Conservation (phyloP, 257 asterid species). For the Misopates orontium region DNA sequence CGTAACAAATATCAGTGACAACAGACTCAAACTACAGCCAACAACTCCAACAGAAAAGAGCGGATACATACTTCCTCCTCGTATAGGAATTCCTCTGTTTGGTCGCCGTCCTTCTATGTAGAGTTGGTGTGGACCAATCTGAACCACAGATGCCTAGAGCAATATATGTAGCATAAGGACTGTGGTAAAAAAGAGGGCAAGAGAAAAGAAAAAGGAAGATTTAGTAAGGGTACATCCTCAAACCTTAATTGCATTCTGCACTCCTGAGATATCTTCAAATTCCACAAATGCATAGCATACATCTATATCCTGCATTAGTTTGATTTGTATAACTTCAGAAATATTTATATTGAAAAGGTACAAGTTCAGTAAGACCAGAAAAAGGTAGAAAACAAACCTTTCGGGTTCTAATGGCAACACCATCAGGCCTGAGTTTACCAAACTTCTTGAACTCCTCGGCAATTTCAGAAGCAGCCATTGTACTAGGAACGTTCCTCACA, state of each 20-base stretch:
- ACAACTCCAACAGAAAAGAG: conserved; percentile 15
- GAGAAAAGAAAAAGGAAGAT: not conserved
- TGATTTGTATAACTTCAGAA: conserved; percentile 16
- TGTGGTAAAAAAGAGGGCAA: not conserved
- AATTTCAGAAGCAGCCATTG: conserved; percentile 83
- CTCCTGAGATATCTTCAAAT: conserved; percentile 86
- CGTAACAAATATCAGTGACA: conserved; percentile 8
- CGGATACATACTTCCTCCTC: conserved; percentile 77
- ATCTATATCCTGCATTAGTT: conserved; percentile 76
- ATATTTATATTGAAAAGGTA: not conserved
- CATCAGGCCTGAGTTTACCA: conserved; percentile 81
- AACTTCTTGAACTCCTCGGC: conserved; percentile 94
- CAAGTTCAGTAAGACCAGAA: not conserved
- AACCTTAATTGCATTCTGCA: conserved; percentile 94
- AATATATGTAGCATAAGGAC: conserved; percentile 17
- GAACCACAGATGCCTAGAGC: conserved; percentile 77
- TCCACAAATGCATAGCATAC: conserved; percentile 96
- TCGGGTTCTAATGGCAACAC: conserved; percentile 96
- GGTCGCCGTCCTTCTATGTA: conserved; percentile 96
- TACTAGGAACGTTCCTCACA: conserved; percentile 90
- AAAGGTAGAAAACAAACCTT: conserved; percentile 54
- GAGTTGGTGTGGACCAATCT: conserved; percentile 73
- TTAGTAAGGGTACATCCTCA: conserved; percentile 18
- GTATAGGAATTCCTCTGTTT: conserved; percentile 57
- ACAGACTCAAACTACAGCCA: not conserved